These are phyloP conservation scores for Laetiporus sulphureus DNA, from an alignment of 1,284 basidiomycete genomes.

Conservation along the genomic window DNA sequence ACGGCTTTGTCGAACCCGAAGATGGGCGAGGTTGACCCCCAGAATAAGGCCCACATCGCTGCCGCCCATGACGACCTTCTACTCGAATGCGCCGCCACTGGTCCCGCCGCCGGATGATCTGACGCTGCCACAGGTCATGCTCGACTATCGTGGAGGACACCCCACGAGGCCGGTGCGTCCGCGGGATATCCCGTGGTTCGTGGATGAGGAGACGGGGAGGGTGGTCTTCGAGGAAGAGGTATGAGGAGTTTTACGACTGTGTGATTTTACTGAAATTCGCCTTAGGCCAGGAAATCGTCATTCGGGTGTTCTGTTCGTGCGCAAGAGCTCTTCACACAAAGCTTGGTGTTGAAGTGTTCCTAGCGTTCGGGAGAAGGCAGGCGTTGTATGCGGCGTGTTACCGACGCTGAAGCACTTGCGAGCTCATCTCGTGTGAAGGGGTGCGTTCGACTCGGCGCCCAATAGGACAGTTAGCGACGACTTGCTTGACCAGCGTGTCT, in stretches of 20 bases:
- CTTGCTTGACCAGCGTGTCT: no score
- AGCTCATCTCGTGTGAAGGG: no score
- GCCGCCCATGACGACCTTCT: neutral
- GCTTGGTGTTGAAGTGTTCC: no score
- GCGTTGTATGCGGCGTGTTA: no score
- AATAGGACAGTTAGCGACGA: no score
- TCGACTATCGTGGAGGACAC: neutral
- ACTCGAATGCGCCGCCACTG: neutral
- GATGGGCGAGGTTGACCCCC: slow-evolving; percentile 49
- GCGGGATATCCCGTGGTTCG: neutral
- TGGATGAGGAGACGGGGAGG: slow-evolving; percentile 3
- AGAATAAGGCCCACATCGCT: slow-evolving; percentile 47
- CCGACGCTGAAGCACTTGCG: no score
- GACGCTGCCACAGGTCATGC: slow-evolving; percentile 4
- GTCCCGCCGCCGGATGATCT: neutral
- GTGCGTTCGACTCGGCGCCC: no score
- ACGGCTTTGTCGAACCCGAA: slow-evolving; percentile 46
- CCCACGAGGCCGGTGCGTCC: neutral
- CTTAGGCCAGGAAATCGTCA: no score
- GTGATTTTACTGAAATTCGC: neutral
- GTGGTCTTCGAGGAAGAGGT: slow-evolving; percentile 1
- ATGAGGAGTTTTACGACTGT: neutral
- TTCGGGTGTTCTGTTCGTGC: no score
- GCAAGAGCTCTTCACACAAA: no score
- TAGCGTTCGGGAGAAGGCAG: no score